Percentiles rank a stretch among this genome's conserved stretches.
phyloP scores from a whole-genome alignment of 495 filamentous ascomycete genomes.

The Geopyxis carbonaria region DNA sequence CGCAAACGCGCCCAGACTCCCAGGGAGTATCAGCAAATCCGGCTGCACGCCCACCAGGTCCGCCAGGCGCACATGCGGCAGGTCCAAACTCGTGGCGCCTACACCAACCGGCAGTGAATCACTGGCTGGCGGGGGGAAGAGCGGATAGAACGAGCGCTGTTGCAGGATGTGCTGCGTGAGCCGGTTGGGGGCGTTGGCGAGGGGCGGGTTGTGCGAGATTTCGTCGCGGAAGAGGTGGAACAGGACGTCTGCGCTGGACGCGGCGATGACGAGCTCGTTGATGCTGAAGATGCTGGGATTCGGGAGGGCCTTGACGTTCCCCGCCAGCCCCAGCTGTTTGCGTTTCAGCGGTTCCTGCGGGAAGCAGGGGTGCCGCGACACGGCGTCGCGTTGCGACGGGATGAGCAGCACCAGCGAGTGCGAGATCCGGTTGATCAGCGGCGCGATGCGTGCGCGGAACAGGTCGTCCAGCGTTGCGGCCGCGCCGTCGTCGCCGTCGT shows the following conservation, averaged over 20 bases:
- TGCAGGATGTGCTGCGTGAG: slow-evolving; percentile 58
- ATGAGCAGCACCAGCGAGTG: slow-evolving; percentile 47
- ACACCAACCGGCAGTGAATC: slow-evolving; percentile 43
- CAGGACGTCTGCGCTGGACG: slow-evolving; percentile 69
- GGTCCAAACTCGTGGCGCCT: slow-evolving; percentile 42
- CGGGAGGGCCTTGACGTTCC: slow-evolving; percentile 55
- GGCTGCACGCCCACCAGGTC: slow-evolving; percentile 75
- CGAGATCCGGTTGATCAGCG: slow-evolving; percentile 8
- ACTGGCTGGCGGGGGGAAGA: slow-evolving; percentile 65
- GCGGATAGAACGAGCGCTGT: slow-evolving; percentile 75
- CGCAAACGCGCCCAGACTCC: slow-evolving; percentile 59
- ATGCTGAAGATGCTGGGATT: slow-evolving; percentile 76
- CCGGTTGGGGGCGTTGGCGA: slow-evolving; percentile 42
- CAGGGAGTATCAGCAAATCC: slow-evolving; percentile 73
- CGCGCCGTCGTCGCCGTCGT: slow-evolving; percentile 54
- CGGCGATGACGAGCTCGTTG: slow-evolving; percentile 65
- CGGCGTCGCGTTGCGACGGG: slow-evolving; percentile 70
- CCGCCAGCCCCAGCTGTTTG: slow-evolving; percentile 45
- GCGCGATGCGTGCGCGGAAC: slow-evolving; percentile 64
- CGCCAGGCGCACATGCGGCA: slow-evolving; percentile 71
- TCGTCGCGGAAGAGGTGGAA: slow-evolving; percentile 66
- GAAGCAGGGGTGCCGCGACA: slow-evolving; percentile 72
- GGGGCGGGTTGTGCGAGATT: slow-evolving; percentile 40
- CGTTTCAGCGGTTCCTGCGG: slow-evolving; percentile 67
- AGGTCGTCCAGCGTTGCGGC: slow-evolving; percentile 56